Evolutionary conservation across 78 protist genomes (phyloP).

Genomic region (Dictyostelium citrinum): DNA sequence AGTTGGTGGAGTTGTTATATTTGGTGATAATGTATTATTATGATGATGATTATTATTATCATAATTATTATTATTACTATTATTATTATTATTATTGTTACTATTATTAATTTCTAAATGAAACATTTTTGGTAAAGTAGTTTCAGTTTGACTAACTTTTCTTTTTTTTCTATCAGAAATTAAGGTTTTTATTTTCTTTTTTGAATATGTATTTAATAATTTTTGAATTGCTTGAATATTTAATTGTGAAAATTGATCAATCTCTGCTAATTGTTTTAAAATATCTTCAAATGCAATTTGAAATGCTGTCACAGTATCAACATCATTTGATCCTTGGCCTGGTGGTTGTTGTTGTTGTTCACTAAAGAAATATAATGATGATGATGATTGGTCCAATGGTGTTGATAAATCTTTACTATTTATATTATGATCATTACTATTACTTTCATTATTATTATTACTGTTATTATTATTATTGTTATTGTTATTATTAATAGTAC

Average conservation of each 20-base stretch:
- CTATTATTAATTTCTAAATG: neutral
- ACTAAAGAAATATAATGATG: neutral
- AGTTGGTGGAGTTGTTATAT: neutral
- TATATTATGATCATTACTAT: neutral
- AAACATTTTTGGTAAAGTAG: neutral
- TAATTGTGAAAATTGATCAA: constrained; percentile 52
- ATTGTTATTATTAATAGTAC: neutral
- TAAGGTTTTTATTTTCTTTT: constrained; percentile 17
- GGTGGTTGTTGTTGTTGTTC: constrained; percentile 7
- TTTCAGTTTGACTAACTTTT: constrained; percentile 8
- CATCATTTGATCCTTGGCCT: neutral
- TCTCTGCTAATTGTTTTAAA: constrained; percentile 49
- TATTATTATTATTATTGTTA: neutral
- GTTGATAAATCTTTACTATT: neutral
- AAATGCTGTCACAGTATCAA: constrained; percentile 26
- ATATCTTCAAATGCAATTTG: constrained; percentile 69
- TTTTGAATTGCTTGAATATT: constrained; percentile 63
- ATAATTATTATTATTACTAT: neutral
- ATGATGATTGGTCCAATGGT: constrained; percentile 21
- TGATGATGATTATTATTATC: neutral
- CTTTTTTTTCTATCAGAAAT: neutral
- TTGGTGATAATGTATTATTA: neutral
- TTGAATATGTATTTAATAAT: constrained; percentile 19
- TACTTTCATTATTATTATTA: neutral
- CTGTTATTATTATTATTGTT: neutral